Evolutionary conservation across 2,329 filamentous ascomycete species (phyloP), one percentile per base, ranked within the genome.

Genomic region (Corynespora cassiicola): DNA sequence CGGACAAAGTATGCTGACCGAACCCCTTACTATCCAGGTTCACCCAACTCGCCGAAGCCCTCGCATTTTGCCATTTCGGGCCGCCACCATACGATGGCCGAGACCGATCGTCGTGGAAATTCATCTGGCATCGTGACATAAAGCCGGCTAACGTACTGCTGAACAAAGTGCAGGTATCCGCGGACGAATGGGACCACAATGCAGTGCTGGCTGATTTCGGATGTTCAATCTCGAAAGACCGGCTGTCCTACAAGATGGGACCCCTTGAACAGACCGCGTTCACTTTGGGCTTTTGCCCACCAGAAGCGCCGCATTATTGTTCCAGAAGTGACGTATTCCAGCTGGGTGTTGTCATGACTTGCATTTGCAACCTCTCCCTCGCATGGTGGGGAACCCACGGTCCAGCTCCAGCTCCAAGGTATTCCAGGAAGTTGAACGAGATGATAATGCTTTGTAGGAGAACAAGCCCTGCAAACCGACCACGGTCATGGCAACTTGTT

Each of bases 151-250:
- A 58, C 25, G 43, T 53, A 9, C 36, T 58, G 4, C 29, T 58
- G 8, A 41, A 25, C 2, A 27, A 41, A 12, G 21, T 30, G 21
- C 8, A 30, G 8, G 35, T 24, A 5, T 21, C 26, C 10, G 11
- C 29, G 4, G 11, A 22, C 5, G 21, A 28, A 14, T 22, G 34
- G 3, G 27, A 36, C 19, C 30, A 56, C 20, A 32, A 57, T 12
- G 47, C 42, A 4, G 52, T 52, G 22, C 47, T 58, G 8, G 49
- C 42, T 2, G 52, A 56, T 29, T 56, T 56, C 28, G 51, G 55
- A 4, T 47, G 33, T 10, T 37, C 48, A 1, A 22, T 37, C 4
- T 46, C 40, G 2, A 42, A 48, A 26, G 30, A 41, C 11, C 37
- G 26, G 34, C n/a, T n/a, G n/a, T n/a, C n/a, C n/a, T n/a, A n/a